Conservation (phyloP, 2,329 filamentous ascomycete genomes). For the Pseudovirgaria hyperparasitica region DNA sequence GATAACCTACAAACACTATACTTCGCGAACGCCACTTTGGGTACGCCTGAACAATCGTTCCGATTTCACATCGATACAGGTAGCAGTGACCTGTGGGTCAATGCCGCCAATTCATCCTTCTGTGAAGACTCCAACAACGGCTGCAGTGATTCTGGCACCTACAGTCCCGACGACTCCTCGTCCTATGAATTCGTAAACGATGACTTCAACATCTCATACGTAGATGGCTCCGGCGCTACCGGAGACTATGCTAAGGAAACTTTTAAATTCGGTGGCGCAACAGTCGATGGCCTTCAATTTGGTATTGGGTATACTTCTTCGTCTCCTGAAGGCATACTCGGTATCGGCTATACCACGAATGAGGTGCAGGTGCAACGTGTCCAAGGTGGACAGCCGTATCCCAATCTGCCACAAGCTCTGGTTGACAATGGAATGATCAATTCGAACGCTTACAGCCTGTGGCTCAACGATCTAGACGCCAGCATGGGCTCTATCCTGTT, state of each 20-base stretch:
- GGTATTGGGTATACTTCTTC: conserved; percentile 55
- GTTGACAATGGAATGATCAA: conserved; percentile 48
- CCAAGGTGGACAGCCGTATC: conserved; percentile 35
- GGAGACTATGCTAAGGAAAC: conserved; percentile 75
- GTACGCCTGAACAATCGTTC: conserved; percentile 43
- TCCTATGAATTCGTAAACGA: conserved; percentile 62
- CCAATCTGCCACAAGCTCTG: conserved; percentile 54
- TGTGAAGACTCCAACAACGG: conserved; percentile 39
- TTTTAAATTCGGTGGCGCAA: conserved; percentile 44
- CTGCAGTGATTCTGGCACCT: conserved; percentile 53
- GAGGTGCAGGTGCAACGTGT: conserved; percentile 58
- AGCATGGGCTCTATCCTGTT: conserved; percentile 63
- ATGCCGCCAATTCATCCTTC: conserved; percentile 47
- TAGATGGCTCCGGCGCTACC: conserved; percentile 62
- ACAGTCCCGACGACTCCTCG: conserved; percentile 57
- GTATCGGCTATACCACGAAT: conserved; percentile 70
- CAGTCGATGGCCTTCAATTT: conserved; percentile 50
- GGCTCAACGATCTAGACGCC: conserved; percentile 45
- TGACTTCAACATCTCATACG: conserved; percentile 79
- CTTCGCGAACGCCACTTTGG: conserved; percentile 44
- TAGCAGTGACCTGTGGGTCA: conserved; percentile 53
- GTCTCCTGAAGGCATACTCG: conserved; percentile 60
- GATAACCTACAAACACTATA: conserved; percentile 49
- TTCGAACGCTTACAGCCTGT: conserved; percentile 55
- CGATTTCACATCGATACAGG: conserved; percentile 49